Conservation (phyloP, 192 early-diverging fungal species). For the Dissophora ornata region DNA sequence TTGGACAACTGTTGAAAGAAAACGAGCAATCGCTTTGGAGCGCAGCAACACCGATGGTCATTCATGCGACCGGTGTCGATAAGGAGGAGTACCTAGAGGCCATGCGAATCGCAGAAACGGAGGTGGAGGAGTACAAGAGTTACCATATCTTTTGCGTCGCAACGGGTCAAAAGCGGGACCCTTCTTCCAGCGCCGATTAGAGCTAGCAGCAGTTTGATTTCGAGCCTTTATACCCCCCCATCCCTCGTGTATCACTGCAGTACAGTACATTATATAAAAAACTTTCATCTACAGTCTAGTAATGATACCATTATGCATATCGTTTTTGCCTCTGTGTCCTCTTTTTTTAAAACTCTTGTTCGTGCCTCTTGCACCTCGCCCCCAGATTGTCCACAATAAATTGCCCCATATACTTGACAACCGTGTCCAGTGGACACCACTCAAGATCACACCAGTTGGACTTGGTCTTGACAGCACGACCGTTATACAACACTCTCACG, state of each 20-base stretch:
- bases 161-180: conserved; percentile 28
- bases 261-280: too few relatives aligned
- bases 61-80: conserved; percentile 29
- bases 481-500: conserved; percentile 25
- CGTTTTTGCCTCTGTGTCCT: too few relatives aligned
- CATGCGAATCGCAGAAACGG: conserved; percentile 7
- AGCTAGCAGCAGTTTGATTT: too few relatives aligned
- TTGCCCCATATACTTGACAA: conserved; percentile 1
- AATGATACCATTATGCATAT: too few relatives aligned
- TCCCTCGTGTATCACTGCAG: too few relatives aligned
- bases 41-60: conserved; percentile 26
- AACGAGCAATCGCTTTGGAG: conserved; percentile 37
- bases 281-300: too few relatives aligned
- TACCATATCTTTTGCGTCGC: conserved; percentile 40
- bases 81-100: conserved; percentile 33
- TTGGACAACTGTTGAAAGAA: conserved; percentile 33
- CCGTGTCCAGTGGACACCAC: conserved; percentile 29
- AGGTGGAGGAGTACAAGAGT: conserved; percentile 32
- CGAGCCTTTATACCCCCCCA: too few relatives aligned
- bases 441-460: conserved; percentile 30
- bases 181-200: neutral
- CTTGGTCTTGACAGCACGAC: conserved; percentile 4
- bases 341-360: neutral
- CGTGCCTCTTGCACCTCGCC: neutral
- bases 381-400: conserved; percentile 12